Base-by-base conservation (phyloP, 345 rosid species). In the Bruguiera sexangula region DNA sequence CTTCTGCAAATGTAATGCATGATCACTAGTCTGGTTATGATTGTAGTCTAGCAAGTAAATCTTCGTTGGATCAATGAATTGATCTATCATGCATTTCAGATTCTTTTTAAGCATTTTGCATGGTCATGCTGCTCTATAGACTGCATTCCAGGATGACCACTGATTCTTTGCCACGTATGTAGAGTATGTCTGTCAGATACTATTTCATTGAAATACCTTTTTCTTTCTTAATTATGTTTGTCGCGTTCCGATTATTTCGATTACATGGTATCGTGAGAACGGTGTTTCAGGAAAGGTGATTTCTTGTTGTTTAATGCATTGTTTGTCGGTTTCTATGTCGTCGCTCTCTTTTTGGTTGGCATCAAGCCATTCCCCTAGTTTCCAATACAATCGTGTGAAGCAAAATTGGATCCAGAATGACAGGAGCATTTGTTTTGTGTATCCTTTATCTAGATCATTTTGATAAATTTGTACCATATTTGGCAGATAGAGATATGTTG, bases 321-420 rank as follows among this genome's bases (percentile, higher is more conserved):
- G 30, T 77, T 65, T 78, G 73, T 72, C 51, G n/a, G 66, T 61
- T 64, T 59, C 6, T 55, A 51, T 34, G 39, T 51, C 15, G 8
- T 26, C 27, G 66, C 56, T 11, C 13, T 39, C n/a, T 43, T 13
- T 11, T 60, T 34, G 36, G 27, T 43, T 50, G 21, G 32, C 19
- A 34, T 51, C 52, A 21, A 34, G 20, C 2, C 16, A 30, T 53
- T 36, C 43, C 55, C 62, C 37, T 32, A 13, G 50, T 43, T 43
- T 43, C 50, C 16, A 43, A 43, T 34, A 43, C 50, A 11, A 3
- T 43, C 18, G 15, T 11, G 13, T 43, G 18, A 3, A 43, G 50
- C 15, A 15, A 43, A 43, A 11, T 43, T 6, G 0, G 50, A 13
- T 43, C 50, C 19, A 43, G 50, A 43, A 43, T 13, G 50, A 43